Conservation (phyloP, 495 filamentous ascomycete genomes). For the Penicillium pancosmium region DNA sequence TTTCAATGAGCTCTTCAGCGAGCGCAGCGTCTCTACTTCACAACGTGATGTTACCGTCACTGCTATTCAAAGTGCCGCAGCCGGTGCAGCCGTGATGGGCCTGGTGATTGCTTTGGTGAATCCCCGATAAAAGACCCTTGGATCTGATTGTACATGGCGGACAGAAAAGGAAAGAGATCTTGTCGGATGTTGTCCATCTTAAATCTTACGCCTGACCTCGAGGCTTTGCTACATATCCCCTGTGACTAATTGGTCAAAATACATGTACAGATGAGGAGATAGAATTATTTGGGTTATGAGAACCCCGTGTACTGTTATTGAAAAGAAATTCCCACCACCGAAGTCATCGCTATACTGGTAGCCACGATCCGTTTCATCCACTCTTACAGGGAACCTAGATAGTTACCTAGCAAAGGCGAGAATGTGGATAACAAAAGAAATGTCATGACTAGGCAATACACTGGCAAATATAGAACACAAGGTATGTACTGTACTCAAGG, state of each 20-base stretch:
- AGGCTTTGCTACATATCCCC: constrained; percentile 1
- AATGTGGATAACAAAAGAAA: constrained; percentile 30
- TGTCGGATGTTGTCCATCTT: neutral
- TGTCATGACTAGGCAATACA: constrained; percentile 39
- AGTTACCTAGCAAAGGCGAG: neutral
- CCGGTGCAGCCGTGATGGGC: constrained; percentile 66
- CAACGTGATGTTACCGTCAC: constrained; percentile 75
- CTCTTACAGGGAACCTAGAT: neutral
- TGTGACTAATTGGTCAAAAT: neutral
- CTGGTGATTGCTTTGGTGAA: constrained; percentile 62
- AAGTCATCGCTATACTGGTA: neutral
- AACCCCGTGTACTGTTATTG: constrained; percentile 19
- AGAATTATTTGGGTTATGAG: constrained; percentile 11
- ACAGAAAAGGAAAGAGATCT: neutral
- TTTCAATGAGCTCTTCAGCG: constrained; percentile 63
- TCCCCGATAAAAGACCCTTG: constrained; percentile 36
- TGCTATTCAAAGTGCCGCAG: constrained; percentile 71
- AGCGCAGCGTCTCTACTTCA: constrained; percentile 63
- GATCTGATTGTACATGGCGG: constrained; percentile 2
- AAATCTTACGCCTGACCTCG: neutral
- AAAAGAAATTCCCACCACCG: neutral
- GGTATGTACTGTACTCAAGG: constrained; percentile 32
- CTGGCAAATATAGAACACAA: constrained; percentile 36
- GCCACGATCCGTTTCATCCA: neutral
- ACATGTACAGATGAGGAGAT: constrained; percentile 23